These are phyloP conservation scores for Fusarium sp. DNA, from an alignment of 2,329 filamentous ascomycete genomes.

Conservation along the genomic window DNA sequence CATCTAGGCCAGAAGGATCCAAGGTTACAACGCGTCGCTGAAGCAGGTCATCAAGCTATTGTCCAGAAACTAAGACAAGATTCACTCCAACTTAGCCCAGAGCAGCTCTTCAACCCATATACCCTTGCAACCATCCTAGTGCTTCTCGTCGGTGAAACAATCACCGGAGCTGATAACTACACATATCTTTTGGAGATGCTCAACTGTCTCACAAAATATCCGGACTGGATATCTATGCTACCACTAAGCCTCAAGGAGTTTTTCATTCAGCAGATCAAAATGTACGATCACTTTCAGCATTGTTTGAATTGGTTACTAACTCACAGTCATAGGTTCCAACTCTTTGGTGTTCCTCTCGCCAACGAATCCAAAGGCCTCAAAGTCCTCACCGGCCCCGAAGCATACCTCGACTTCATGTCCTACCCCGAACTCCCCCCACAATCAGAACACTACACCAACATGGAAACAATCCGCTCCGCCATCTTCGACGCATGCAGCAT, in stretches of 20 bases:
- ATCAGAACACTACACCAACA: constrained; percentile 34
- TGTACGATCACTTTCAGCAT: constrained; percentile 25
- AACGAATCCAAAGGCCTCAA: constrained; percentile 44
- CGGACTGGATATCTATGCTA: constrained; percentile 33
- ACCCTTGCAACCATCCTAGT: constrained; percentile 53
- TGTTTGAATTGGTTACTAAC: not conserved
- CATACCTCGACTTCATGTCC: constrained; percentile 46
- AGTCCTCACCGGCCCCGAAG: constrained; percentile 32
- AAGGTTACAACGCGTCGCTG: constrained; percentile 46
- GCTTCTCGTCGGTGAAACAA: constrained; percentile 54
- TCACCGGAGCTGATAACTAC: constrained; percentile 54
- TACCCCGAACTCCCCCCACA: constrained; percentile 34
- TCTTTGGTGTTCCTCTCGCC: constrained; percentile 46
- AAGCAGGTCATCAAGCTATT: constrained; percentile 50
- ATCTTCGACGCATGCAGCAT: constrained; percentile 44
- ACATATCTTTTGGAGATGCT: constrained; percentile 52
- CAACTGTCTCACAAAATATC: constrained; percentile 43
- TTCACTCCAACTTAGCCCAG: constrained; percentile 42
- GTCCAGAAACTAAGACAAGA: constrained; percentile 50
- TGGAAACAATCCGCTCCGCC: constrained; percentile 36
- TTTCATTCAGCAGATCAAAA: constrained; percentile 48
- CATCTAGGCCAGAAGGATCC: constrained; percentile 50
- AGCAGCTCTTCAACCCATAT: constrained; percentile 50
- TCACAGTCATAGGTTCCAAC: constrained; percentile 40
- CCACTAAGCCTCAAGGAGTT: constrained; percentile 38